Conservation (phyloP, 2,329 filamentous ascomycete genomes). For the Biscogniauxia sp. region DNA sequence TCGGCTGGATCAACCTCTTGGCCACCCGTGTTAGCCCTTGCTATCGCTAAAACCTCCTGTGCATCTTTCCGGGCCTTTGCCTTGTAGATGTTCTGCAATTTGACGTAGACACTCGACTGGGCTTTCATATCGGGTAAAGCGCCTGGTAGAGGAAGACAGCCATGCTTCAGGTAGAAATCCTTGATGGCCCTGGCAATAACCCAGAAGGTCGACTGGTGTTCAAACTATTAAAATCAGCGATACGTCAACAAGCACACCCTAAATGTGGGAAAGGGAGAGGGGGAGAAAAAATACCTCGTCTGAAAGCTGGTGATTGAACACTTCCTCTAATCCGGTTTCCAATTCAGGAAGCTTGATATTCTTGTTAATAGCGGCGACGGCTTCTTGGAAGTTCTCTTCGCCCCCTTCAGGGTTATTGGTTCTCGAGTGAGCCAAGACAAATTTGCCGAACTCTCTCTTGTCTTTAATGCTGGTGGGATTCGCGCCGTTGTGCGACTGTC, state of each 20-base stretch:
- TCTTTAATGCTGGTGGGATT: constrained; percentile 76
- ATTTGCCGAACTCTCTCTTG: constrained; percentile 76
- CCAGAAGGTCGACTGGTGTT: constrained; percentile 72
- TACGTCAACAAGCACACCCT: constrained; percentile 28
- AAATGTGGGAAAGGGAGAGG: constrained; percentile 12
- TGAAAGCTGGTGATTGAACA: constrained; percentile 66
- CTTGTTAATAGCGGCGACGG: constrained; percentile 81
- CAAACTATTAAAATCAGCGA: constrained; percentile 33
- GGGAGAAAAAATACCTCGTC: constrained; percentile 51
- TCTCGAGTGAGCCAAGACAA: constrained; percentile 66
- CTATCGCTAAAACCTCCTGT: constrained; percentile 67
- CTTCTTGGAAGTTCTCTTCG: constrained; percentile 97
- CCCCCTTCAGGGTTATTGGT: constrained; percentile 76
- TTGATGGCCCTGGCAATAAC: constrained; percentile 78
- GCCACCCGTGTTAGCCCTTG: constrained; percentile 51
- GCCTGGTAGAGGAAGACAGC: constrained; percentile 77
- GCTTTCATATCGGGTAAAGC: constrained; percentile 97
- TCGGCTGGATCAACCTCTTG: constrained; percentile 64
- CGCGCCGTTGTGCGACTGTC: constrained; percentile 62
- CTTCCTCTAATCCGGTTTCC: constrained; percentile 67
- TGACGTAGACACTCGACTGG: constrained; percentile 82
- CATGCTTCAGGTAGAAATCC: constrained; percentile 70
- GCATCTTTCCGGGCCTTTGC: constrained; percentile 76
- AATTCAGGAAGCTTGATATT: constrained; percentile 70
- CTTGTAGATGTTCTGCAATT: constrained; percentile 92